These are phyloP conservation scores for Psidium friedrichsthalianum DNA, from an alignment of 345 rosid species.

Conservation along the genomic window DNA sequence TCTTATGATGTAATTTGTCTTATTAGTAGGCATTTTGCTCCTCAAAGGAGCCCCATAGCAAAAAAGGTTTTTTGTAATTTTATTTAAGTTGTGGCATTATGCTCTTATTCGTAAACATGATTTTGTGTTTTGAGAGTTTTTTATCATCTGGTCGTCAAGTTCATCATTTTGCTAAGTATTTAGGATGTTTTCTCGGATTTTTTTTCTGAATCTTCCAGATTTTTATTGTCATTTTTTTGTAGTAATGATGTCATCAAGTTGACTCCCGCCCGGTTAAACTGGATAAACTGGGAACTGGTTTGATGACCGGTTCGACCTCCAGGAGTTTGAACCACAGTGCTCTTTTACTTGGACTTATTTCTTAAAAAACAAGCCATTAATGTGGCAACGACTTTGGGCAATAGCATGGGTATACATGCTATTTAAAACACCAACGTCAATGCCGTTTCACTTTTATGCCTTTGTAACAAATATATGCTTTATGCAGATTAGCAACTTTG, in stretches of 20 bases:
- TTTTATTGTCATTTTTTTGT: not conserved
- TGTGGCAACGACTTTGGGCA: not conserved
- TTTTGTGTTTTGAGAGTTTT: not conserved
- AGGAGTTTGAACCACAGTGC: not conserved
- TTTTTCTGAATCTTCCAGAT: not conserved
- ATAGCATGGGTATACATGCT: not conserved
- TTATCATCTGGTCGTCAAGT: not conserved
- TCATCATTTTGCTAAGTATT: not conserved
- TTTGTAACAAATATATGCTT: not conserved
- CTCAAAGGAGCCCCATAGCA: not conserved
- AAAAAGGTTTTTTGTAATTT: not conserved
- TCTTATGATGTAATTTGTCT: not conserved
- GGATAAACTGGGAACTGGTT: not conserved
- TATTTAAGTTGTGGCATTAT: not conserved
- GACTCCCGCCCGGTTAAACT: not conserved
- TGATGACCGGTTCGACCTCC: not conserved
- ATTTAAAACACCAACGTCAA: not conserved
- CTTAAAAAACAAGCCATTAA: not conserved
- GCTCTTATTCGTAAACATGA: not conserved
- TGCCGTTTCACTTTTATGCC: not conserved
- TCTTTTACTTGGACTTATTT: not conserved
- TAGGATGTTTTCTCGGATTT: not conserved
- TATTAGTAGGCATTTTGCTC: not conserved
- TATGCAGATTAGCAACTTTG: constrained; percentile 8
- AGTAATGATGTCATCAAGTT: not conserved